A percentile compares a stretch with the other conserved stretches of the same genome.
Conservation (phyloP, 108 stramenopile species). For the Fragilaria radians region DNA sequence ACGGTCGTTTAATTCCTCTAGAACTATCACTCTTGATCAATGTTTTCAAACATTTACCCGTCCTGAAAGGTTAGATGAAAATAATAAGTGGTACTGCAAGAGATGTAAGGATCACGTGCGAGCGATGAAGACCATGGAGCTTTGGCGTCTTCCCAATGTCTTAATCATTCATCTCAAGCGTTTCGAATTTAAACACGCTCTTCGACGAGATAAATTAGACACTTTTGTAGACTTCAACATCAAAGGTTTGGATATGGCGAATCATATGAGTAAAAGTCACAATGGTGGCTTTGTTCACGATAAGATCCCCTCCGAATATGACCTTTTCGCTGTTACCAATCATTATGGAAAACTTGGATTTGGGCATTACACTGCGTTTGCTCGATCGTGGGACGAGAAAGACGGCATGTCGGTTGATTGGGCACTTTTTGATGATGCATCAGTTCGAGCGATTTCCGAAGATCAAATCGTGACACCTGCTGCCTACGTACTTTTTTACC, state of each 20-base stretch:
- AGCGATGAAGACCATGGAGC: constrained; percentile 90
- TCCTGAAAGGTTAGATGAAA: constrained; percentile 83
- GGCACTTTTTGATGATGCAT: constrained; percentile 72
- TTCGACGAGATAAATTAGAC: constrained; percentile 84
- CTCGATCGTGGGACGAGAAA: constrained; percentile 60
- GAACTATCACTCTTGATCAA: constrained; percentile 52
- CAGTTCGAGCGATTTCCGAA: constrained; percentile 18
- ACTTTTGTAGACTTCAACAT: constrained; percentile 89
- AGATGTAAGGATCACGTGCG: constrained; percentile 84
- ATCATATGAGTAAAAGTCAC: constrained; percentile 11
- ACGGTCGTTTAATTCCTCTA: constrained; percentile 12
- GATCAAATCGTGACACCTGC: constrained; percentile 35
- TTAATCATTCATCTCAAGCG: constrained; percentile 95
- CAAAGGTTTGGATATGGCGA: constrained; percentile 63
- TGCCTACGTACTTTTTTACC: constrained; percentile 77
- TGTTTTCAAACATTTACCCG: constrained; percentile 70
- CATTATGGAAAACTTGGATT: constrained; percentile 95
- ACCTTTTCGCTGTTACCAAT: constrained; percentile 93
- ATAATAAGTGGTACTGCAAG: constrained; percentile 89
- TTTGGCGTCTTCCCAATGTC: constrained; percentile 92
- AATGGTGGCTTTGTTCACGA: constrained; percentile 36
- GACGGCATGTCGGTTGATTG: constrained; percentile 39
- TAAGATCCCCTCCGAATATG: constrained; percentile 72
- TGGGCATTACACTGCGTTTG: constrained; percentile 94
- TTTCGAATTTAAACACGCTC: constrained; percentile 77